Percentiles rank a stretch among this genome's conserved stretches.
Evolutionary conservation across 1,284 basidiomycete genomes (phyloP).

Genomic region (Schizophyllum amplum): DNA sequence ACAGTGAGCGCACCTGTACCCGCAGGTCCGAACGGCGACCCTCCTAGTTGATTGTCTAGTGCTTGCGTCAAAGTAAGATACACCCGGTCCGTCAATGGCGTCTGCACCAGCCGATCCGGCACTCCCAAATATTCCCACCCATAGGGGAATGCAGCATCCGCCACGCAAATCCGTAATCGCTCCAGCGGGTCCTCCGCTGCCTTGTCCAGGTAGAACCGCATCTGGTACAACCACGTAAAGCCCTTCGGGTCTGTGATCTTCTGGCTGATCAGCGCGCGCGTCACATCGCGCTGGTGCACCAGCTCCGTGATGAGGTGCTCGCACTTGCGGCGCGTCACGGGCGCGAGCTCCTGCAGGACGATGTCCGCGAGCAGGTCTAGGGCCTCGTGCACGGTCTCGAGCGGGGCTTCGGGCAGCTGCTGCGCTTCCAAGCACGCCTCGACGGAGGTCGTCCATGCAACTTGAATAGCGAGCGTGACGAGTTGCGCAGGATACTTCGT

Average conservation of each 20-base stretch:
- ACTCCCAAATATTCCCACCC: constrained; percentile 99
- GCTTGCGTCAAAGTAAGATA: constrained; percentile 97
- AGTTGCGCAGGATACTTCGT: constrained; percentile 93
- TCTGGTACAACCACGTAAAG: constrained; percentile 96
- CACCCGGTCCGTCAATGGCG: constrained; percentile 95
- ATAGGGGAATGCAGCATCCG: constrained; percentile 92
- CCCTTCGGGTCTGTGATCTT: constrained; percentile 47
- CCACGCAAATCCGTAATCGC: constrained; percentile 75
- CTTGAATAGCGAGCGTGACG: constrained; percentile 89
- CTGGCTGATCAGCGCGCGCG: constrained; percentile 58
- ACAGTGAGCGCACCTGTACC: constrained; percentile 69
- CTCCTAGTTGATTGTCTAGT: constrained; percentile 89
- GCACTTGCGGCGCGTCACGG: constrained; percentile 92
- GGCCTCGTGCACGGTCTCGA: constrained; percentile 77
- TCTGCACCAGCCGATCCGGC: constrained; percentile 95
- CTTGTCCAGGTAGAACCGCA: constrained; percentile 93
- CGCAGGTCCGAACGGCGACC: constrained; percentile 96
- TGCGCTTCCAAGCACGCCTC: constrained; percentile 63
- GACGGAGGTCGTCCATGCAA: constrained; percentile 87
- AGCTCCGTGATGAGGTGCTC: constrained; percentile 99
- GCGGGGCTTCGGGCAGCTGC: constrained; percentile 52
- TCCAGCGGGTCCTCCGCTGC: constrained; percentile 69
- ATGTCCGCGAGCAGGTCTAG: constrained; percentile 93
- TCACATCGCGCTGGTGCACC: constrained; percentile 95
- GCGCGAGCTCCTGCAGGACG: constrained; percentile 82